Percentiles rank a stretch among this genome's conserved stretches.
These are phyloP conservation scores for Verticillium nubilum DNA, from an alignment of 2,329 filamentous ascomycete genomes.

Conservation along the genomic window DNA sequence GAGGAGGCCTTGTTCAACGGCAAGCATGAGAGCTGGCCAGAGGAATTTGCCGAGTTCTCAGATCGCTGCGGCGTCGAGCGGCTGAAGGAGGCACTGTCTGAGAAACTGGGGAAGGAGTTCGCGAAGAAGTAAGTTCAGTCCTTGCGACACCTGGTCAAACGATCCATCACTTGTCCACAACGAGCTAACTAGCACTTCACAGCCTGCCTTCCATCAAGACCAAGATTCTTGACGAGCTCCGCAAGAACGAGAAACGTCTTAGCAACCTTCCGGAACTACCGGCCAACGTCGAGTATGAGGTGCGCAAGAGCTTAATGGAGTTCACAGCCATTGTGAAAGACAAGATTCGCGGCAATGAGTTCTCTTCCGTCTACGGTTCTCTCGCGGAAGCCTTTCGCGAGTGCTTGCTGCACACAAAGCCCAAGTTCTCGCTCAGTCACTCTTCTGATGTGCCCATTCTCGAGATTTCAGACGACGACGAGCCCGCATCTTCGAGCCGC, in stretches of 20 bases:
- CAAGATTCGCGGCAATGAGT: constrained; percentile 45
- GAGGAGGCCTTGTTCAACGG: constrained; percentile 46
- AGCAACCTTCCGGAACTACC: constrained; percentile 60
- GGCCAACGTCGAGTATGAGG: constrained; percentile 58
- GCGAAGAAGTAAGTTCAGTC: constrained; percentile 43
- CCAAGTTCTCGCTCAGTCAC: constrained; percentile 37
- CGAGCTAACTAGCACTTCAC: background rate
- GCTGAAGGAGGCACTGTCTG: constrained; percentile 46
- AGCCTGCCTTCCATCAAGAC: constrained; percentile 48
- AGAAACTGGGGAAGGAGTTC: constrained; percentile 49
- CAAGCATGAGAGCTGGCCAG: constrained; percentile 38
- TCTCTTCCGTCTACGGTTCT: constrained; percentile 36
- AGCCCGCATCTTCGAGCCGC: constrained; percentile 11
- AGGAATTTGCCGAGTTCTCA: constrained; percentile 38
- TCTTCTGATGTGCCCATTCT: constrained; percentile 25
- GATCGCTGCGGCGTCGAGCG: constrained; percentile 48
- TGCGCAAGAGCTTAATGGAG: constrained; percentile 52
- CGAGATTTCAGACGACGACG: constrained; percentile 30
- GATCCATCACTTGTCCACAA: background rate
- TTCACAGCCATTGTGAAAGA: constrained; percentile 51
- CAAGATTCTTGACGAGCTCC: constrained; percentile 45
- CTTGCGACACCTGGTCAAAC: too few species aligned
- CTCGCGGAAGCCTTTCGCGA: constrained; percentile 47
- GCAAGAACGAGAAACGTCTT: constrained; percentile 49
- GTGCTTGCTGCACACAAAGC: constrained; percentile 39